Evolutionary conservation across 2,329 filamentous ascomycete species (phyloP).

Genomic region (Bipolaris victoriae): DNA sequence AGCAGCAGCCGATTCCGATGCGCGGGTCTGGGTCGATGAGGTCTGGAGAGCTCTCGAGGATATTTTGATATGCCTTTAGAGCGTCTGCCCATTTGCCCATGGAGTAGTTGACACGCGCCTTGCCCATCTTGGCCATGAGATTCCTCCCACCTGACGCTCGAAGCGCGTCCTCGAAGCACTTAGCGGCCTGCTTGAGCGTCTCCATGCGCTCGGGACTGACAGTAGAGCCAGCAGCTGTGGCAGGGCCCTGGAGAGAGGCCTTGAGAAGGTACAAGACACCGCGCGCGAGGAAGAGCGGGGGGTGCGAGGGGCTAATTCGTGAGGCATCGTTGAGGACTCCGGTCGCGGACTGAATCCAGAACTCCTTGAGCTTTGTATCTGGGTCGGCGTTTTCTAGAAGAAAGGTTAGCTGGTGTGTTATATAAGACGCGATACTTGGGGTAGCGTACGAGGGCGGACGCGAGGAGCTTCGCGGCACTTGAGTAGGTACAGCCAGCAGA

Average conservation of each 20-base stretch:
- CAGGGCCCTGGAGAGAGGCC: conserved; percentile 80
- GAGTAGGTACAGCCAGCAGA: conserved; percentile 90
- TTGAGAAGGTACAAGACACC: conserved; percentile 88
- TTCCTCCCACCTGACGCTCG: conserved; percentile 85
- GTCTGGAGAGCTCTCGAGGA: conserved; percentile 82
- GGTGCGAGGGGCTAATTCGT: conserved; percentile 88
- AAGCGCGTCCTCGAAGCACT: conserved; percentile 93
- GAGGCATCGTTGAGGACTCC: conserved; percentile 93
- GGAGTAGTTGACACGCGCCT: conserved; percentile 84
- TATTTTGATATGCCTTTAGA: conserved; percentile 83
- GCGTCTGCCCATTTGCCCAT: conserved; percentile 86
- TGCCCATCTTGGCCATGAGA: conserved; percentile 89
- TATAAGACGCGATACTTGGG: no score
- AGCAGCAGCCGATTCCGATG: conserved; percentile 94
- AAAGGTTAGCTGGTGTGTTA: conserved; percentile 1
- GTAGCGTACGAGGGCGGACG: conserved; percentile 59
- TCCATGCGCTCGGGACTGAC: conserved; percentile 76
- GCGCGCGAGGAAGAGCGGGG: conserved; percentile 87
- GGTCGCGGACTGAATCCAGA: conserved; percentile 90
- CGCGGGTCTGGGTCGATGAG: conserved; percentile 92
- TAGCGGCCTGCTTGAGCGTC: conserved; percentile 81
- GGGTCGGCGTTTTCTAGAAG: conserved; percentile 55
- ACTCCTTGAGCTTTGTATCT: conserved; percentile 88
- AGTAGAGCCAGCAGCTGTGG: conserved; percentile 69
- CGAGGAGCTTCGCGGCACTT: conserved; percentile 83